These are phyloP conservation scores for Hypsizygus marmoreus DNA, from an alignment of 768 basidiomycete genomes.

Conservation along the genomic window DNA sequence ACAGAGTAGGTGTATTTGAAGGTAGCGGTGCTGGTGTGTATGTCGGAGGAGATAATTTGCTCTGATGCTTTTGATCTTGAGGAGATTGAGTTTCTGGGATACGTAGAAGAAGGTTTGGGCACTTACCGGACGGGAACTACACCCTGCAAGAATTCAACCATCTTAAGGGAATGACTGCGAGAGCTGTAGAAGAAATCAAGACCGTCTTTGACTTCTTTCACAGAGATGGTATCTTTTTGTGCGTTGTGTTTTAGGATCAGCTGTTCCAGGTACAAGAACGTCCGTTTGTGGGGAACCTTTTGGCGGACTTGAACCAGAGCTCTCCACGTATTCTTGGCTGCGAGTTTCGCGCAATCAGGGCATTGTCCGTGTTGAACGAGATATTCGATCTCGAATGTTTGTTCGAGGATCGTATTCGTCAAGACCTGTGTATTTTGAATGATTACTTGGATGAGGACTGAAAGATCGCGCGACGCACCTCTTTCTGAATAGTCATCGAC, in stretches of 20 bases:
- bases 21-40: slow-evolving; percentile 89
- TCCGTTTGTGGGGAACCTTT: slow-evolving; percentile 97
- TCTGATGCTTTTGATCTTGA: slow-evolving; percentile 88
- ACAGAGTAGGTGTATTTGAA: slow-evolving; percentile 98
- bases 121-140: slow-evolving; percentile 86
- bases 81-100: too few relatives aligned
- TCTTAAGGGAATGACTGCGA: slow-evolving; percentile 90
- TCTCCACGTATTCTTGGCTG: slow-evolving; percentile 99
- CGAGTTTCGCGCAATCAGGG: slow-evolving; percentile 88
- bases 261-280: slow-evolving; percentile 96
- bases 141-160: slow-evolving; percentile 89
- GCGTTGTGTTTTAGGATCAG: slow-evolving; percentile 95
- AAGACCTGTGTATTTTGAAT: slow-evolving; percentile 60
- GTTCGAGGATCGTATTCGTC: slow-evolving; percentile 93
- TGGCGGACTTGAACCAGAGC: slow-evolving; percentile 98
- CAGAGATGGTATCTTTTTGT: slow-evolving; percentile 92
- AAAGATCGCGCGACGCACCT: slow-evolving; percentile 51
- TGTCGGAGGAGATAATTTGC: slow-evolving; percentile 91
- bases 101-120: too few relatives aligned
- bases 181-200: slow-evolving; percentile 96
- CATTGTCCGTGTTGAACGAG: slow-evolving; percentile 96
- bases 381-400: slow-evolving; percentile 96
- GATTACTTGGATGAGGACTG: neutral
- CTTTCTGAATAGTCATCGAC: slow-evolving; percentile 97
- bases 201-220: slow-evolving; percentile 93